These are phyloP conservation scores for Phytopythium helicoides DNA, from an alignment of 352 stramenopile species.

Conservation along the genomic window DNA sequence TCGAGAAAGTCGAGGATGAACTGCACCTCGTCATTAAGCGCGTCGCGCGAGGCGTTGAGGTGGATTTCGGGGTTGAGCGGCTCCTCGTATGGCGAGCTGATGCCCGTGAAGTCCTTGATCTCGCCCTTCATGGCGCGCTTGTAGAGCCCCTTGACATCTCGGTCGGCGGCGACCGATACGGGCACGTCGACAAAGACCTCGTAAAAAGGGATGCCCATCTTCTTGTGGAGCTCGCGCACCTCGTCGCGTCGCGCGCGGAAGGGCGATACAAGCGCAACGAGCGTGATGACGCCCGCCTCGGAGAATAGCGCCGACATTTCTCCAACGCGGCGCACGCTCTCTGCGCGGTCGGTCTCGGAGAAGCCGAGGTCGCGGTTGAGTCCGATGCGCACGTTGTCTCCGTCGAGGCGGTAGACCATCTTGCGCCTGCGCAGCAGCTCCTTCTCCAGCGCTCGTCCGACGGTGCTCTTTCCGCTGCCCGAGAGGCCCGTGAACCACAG, in stretches of 20 bases:
- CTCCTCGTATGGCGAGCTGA: conserved; percentile 97
- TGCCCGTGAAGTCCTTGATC: conserved; percentile 98
- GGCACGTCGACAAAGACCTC: conserved; percentile 99
- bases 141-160: conserved; percentile 97
- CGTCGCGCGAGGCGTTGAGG: conserved; percentile 94
- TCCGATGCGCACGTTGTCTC: conserved; percentile 98
- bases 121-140: conserved; percentile 93
- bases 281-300: conserved; percentile 95
- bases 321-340: conserved; percentile 96
- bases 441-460: conserved; percentile 96
- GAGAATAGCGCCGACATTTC: conserved; percentile 97
- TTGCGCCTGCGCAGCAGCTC: conserved; percentile 93
- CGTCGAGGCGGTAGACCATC: conserved; percentile 97
- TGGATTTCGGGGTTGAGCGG: conserved; percentile 94
- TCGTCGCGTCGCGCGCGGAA: conserved; percentile 94
- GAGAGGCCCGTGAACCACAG: conserved; percentile 98
- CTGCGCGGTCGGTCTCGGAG: conserved; percentile 92
- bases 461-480: conserved; percentile 97
- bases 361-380: conserved; percentile 98
- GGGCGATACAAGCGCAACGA: conserved; percentile 96
- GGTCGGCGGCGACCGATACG: conserved; percentile 94
- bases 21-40: conserved; percentile 86
- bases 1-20: conserved; percentile 62
- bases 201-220: conserved; percentile 97
- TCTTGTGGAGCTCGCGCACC: conserved; percentile 89